Conservation (phyloP, 345 rosid species). For the Physaria fendleri region DNA sequence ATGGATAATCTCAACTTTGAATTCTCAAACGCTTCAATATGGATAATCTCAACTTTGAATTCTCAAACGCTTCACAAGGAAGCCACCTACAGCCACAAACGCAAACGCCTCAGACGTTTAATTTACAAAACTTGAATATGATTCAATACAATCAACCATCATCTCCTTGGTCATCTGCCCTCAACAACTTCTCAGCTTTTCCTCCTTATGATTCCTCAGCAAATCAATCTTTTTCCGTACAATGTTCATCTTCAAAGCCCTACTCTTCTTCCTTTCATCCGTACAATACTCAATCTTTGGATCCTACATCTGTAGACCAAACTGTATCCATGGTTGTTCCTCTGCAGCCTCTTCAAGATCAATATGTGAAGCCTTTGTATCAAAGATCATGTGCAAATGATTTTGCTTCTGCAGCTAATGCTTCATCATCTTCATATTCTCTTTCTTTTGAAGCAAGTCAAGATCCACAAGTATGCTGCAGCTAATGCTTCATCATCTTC, state of each 20-base stretch:
- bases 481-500: constrained; percentile 19
- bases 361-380: constrained; percentile 14
- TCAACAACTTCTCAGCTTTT: constrained; percentile 10
- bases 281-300: constrained; percentile 15
- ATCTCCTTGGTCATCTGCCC: constrained; percentile 19
- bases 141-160: constrained; percentile 25
- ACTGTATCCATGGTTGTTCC: constrained; percentile 4
- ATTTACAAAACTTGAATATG: constrained; percentile 23
- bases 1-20: constrained; percentile 31
- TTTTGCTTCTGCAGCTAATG: background rate
- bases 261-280: constrained; percentile 18
- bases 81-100: constrained; percentile 20
- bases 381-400: constrained; percentile 10
- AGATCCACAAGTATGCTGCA: constrained; percentile 40
- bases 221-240: constrained; percentile 15
- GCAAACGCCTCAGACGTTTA: constrained; percentile 15
- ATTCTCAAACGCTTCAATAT: constrained; percentile 21
- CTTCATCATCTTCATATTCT: constrained; percentile 23
- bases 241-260: constrained; percentile 31
- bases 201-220: constrained; percentile 15
- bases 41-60: constrained; percentile 30
- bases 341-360: constrained; percentile 17
- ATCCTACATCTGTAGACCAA: constrained; percentile 10
- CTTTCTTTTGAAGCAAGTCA: constrained; percentile 40
- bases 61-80: constrained; percentile 20